phyloP scores from a whole-genome alignment of 1,284 basidiomycete species.

The Cryptococcus sp. region DNA sequence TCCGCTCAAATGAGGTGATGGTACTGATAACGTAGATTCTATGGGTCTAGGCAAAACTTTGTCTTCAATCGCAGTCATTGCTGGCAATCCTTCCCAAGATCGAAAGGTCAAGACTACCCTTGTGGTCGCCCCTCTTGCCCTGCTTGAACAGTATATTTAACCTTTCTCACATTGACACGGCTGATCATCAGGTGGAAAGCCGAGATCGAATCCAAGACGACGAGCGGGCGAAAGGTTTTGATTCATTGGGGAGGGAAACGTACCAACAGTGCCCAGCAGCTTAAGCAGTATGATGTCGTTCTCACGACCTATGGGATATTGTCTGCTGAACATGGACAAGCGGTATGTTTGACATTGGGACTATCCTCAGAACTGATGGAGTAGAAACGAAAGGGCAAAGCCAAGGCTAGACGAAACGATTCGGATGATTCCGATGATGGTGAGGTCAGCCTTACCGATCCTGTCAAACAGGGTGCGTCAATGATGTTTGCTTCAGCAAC shows the following conservation, averaged over 20 bases:
- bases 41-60: constrained; percentile 31
- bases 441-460: constrained; percentile 11
- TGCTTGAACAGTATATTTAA: constrained; percentile 38
- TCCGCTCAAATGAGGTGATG: constrained; percentile 1
- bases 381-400: constrained; percentile 5
- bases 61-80: constrained; percentile 46
- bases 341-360: too few relatives aligned
- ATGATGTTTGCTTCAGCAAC: too few relatives aligned
- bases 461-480: too few relatives aligned
- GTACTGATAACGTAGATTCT: not conserved
- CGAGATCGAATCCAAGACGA: constrained; percentile 48
- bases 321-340: constrained; percentile 21
- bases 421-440: constrained; percentile 13
- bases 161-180: not conserved
- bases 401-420: constrained; percentile 14
- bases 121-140: constrained; percentile 47
- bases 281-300: constrained; percentile 45
- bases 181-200: constrained; percentile 36
- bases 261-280: constrained; percentile 21
- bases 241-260: constrained; percentile 45
- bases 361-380: too few relatives aligned
- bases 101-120: constrained; percentile 44
- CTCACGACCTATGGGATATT: constrained; percentile 42
- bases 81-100: constrained; percentile 35
- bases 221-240: constrained; percentile 24